Evolutionary conservation across 1,284 basidiomycete species (phyloP).

Genomic region (Fomitopsis schrenkii): DNA sequence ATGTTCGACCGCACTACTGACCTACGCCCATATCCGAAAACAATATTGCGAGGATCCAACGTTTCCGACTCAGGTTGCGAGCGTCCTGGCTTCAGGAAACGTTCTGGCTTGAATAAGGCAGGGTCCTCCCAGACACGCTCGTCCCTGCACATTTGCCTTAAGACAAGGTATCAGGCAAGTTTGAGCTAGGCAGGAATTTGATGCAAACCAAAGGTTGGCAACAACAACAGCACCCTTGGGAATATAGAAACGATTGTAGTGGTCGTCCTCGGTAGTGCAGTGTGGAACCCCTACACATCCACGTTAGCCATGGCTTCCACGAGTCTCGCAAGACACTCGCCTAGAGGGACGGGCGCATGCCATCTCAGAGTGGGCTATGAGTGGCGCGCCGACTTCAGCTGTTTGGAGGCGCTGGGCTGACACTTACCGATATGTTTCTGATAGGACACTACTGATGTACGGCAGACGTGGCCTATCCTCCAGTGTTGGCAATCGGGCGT

Average conservation of each 20-base stretch:
- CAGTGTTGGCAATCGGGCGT: neutral
- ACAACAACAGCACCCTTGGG: neutral
- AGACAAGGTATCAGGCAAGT: neutral
- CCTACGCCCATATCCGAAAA: constrained; percentile 7
- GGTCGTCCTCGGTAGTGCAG: neutral
- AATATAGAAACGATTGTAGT: neutral
- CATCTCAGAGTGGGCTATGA: too few species aligned
- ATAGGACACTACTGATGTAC: neutral
- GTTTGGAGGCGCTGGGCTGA: too few species aligned
- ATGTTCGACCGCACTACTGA: constrained; percentile 30
- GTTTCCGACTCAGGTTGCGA: neutral
- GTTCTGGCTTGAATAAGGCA: constrained; percentile 17
- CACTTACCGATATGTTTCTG: neutral
- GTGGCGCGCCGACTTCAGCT: neutral
- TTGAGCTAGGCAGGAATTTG: neutral
- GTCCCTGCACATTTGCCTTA: neutral
- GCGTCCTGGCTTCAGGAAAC: constrained; percentile 13
- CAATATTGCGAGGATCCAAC: constrained; percentile 13
- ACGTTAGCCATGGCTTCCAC: neutral
- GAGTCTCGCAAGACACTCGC: too few species aligned
- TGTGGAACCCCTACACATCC: neutral
- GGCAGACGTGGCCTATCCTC: neutral
- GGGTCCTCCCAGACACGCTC: constrained; percentile 12
- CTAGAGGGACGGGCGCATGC: too few species aligned
- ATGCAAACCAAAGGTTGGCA: neutral